phyloP scores from a whole-genome alignment of 805 yeast genomes.

The Yarrowia bubula region DNA sequence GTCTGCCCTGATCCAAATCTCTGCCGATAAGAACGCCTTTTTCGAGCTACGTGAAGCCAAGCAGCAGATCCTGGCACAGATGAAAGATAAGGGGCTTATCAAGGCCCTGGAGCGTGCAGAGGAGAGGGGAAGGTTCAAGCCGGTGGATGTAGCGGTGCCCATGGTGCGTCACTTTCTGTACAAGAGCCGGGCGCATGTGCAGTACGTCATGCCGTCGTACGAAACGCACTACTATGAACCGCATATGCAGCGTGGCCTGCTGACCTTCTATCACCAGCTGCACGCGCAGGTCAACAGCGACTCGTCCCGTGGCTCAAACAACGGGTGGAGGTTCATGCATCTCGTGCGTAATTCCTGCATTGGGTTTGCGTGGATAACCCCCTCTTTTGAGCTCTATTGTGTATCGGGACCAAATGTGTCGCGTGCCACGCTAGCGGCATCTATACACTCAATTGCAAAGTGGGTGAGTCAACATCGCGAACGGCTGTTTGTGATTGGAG shows the following conservation, averaged over 20 bases:
- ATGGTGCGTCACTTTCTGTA: conserved; percentile 75
- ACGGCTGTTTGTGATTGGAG: conserved; percentile 70
- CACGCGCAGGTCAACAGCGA: conserved; percentile 37
- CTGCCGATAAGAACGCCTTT: conserved; percentile 76
- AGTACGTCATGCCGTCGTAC: conserved; percentile 50
- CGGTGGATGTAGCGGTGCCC: conserved; percentile 54
- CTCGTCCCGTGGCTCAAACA: conserved; percentile 35
- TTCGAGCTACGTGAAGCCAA: conserved; percentile 68
- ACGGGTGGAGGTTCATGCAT: conserved; percentile 34
- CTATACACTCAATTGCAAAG: conserved; percentile 61
- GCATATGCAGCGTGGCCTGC: conserved; percentile 34
- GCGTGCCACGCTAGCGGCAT: conserved; percentile 55
- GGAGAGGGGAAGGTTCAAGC: conserved; percentile 41
- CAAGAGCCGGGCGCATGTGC: conserved; percentile 68
- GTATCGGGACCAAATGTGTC: conserved; percentile 58
- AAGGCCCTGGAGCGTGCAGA: conserved; percentile 43
- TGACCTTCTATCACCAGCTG: conserved; percentile 39
- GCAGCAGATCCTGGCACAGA: conserved; percentile 47
- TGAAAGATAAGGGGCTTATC: conserved; percentile 43
- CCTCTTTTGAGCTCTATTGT: conserved; percentile 60
- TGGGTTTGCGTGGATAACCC: conserved; percentile 56
- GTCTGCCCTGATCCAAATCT: conserved; percentile 49
- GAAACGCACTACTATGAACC: conserved; percentile 42
- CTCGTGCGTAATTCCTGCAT: conserved; percentile 34
- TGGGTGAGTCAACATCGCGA: conserved; percentile 77